Conservation (phyloP, 495 filamentous ascomycete species). For the Chlorociboria aeruginascens region DNA sequence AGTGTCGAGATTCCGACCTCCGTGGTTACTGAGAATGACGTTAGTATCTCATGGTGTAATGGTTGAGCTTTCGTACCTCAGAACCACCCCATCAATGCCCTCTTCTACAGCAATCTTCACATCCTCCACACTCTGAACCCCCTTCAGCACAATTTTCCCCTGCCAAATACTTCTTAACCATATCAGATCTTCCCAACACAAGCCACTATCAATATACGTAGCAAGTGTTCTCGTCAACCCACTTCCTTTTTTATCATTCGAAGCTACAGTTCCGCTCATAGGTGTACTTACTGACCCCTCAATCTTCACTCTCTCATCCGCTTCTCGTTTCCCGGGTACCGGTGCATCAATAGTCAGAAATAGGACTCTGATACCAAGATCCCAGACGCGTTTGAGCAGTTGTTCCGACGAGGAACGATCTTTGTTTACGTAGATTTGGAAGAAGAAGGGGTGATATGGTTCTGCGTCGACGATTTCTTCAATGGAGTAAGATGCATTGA, state of each 20-base stretch:
- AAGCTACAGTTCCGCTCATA: too few relatives aligned
- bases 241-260: too few relatives aligned
- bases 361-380: background rate
- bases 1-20: constrained; percentile 77
- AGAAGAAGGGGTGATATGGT: background rate
- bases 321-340: constrained; percentile 64
- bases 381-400: background rate
- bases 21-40: constrained; percentile 84
- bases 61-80: constrained; percentile 22
- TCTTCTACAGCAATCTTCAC: constrained; percentile 68
- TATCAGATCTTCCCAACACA: constrained; percentile 1
- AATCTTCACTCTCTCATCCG: constrained; percentile 16
- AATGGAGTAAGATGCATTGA: too few relatives aligned
- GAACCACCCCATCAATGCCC: constrained; percentile 67
- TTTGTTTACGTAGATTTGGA: background rate
- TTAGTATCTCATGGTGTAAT: too few relatives aligned
- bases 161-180: constrained; percentile 38
- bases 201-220: too few relatives aligned
- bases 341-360: background rate
- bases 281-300: too few relatives aligned
- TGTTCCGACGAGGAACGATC: background rate
- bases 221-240: too few relatives aligned
- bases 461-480: too few relatives aligned
- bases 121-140: constrained; percentile 83
- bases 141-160: constrained; percentile 72